A percentile compares a stretch with the other conserved stretches of the same genome.
Evolutionary conservation across 768 basidiomycete genomes (phyloP).

Genomic region (Erythrobasidium yunnanense): DNA sequence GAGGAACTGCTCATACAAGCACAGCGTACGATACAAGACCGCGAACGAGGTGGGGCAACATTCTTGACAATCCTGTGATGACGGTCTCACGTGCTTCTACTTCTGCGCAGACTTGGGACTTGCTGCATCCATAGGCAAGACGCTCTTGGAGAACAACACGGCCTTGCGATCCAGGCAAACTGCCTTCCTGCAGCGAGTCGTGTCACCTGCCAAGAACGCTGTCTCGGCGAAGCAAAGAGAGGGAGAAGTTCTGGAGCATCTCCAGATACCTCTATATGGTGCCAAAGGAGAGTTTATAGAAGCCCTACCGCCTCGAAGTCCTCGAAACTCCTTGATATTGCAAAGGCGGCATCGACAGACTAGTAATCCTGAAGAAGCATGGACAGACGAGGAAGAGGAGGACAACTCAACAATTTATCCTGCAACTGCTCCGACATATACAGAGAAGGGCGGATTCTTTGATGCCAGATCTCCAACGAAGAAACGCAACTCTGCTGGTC

Average conservation of each 20-base stretch:
- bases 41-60: conserved; percentile 15
- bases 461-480: too few relatives aligned
- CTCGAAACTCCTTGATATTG: background rate
- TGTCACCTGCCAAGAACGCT: background rate
- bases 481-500: too few relatives aligned
- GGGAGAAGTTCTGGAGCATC: conserved; percentile 40
- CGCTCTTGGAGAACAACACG: conserved; percentile 58
- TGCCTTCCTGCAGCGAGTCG: conserved; percentile 55
- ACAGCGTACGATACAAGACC: background rate
- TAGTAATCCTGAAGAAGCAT: too few relatives aligned
- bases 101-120: conserved; percentile 52
- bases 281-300: conserved; percentile 32
- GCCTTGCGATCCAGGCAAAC: conserved; percentile 62
- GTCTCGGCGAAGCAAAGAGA: conserved; percentile 28
- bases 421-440: too few relatives aligned
- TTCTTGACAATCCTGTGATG: background rate
- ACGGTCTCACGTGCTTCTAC: background rate
- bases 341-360: too few relatives aligned
- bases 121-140: conserved; percentile 60
- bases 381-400: too few relatives aligned
- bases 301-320: conserved; percentile 12
- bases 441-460: too few relatives aligned
- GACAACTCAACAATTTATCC: too few relatives aligned
- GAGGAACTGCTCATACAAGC: conserved; percentile 10
- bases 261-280: conserved; percentile 39